Base-by-base conservation (phyloP, 2,329 filamentous ascomycete species). In the Eurotiales sp. region DNA sequence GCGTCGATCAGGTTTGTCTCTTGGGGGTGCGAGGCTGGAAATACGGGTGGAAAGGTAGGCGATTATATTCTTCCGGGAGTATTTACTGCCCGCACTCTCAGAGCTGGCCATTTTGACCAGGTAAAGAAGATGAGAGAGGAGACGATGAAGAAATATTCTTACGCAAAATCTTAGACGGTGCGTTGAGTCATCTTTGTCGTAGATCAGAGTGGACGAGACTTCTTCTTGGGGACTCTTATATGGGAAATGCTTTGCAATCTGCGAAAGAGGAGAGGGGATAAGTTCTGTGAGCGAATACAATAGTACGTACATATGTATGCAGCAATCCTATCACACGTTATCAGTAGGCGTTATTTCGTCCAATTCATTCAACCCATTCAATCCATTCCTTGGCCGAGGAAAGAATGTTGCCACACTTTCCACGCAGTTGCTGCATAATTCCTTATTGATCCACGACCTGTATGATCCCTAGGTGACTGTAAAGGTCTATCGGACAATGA, bases 21-120 rank as follows among this genome's bases (percentile, higher is more conserved):
- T 58, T 3, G 64, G 67, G 3, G 68, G 68, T 37, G 60, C 65
- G 2, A 71, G 58, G 49, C 62, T 71, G 21, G 67, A 61, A 4
- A 60, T 22, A 14, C 68, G 61, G 19, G 68, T 66, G 19, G 59
- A 54, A 48, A 71, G 59, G 44, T 72, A 71, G 17, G 57, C 60
- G 12, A 12, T 14, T 15, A 71, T 66, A 44, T 70, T 66, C 3
- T 51, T 40, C 17, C 62, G 61, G 30, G 67, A 70, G 52, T 64
- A 67, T 66, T 63, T 62, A 65, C 53, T 63, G 61, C 11, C 58
- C 8, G n/a, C 8, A 37, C 10, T 27, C 5, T 27, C 25, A 5
- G 6, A 4, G 34, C 11, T 37, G 34, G 34, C 4, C 34, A 21
- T 37, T 8, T 3, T 8, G 4, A 15, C 8, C 17, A 37, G n/a